Conservation (phyloP, 352 stramenopile genomes). For the Phytopythium litorale region DNA sequence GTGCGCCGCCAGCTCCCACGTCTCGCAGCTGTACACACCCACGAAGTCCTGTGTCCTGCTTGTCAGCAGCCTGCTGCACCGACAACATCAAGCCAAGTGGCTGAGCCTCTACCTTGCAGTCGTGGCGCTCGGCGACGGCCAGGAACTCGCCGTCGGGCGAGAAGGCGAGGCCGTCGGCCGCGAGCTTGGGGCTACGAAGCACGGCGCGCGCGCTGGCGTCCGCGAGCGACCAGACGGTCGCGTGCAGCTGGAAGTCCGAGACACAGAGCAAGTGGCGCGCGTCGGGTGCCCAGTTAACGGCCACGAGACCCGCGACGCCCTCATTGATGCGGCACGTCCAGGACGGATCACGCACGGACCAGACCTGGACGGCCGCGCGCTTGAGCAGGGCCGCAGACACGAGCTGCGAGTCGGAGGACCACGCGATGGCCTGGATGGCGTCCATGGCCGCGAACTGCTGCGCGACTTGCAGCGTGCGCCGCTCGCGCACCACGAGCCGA, state of each 20-base stretch:
- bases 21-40: constrained; percentile 70
- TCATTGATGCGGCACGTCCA: constrained; percentile 77
- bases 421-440: constrained; percentile 48
- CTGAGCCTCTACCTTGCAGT: constrained; percentile 54
- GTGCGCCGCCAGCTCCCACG: constrained; percentile 66
- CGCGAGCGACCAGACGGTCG: constrained; percentile 76
- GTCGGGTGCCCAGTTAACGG: constrained; percentile 50
- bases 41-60: constrained; percentile 50
- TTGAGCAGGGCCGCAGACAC: constrained; percentile 66
- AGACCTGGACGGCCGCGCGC: constrained; percentile 63
- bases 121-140: constrained; percentile 63
- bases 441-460: constrained; percentile 61
- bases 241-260: constrained; percentile 83
- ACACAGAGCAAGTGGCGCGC: constrained; percentile 70
- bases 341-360: constrained; percentile 58
- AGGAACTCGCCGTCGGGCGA: constrained; percentile 52
- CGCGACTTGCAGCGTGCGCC: constrained; percentile 44
- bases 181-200: constrained; percentile 69
- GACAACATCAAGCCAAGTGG: not conserved
- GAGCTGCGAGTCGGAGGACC: constrained; percentile 65
- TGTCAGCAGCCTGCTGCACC: not conserved
- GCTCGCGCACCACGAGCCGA: constrained; percentile 53
- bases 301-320: constrained; percentile 58
- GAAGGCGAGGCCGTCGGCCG: constrained; percentile 60
- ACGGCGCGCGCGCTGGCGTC: constrained; percentile 48